phyloP scores from a whole-genome alignment of 2,329 filamentous ascomycete genomes.

The Aspergillus intermedius region DNA sequence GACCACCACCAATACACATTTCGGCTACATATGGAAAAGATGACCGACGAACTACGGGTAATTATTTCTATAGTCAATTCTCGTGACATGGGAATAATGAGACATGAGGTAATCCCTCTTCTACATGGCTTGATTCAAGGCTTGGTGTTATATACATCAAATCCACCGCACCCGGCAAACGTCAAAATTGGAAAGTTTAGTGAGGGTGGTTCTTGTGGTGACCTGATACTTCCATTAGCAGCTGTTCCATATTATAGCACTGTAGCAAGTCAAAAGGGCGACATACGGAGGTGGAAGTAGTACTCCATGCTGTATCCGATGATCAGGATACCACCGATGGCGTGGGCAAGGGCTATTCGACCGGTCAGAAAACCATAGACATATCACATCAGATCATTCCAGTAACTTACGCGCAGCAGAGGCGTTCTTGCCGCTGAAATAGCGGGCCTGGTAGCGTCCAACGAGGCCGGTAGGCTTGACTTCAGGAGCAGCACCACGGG shows the following conservation, averaged over 20 bases:
- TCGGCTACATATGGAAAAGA: no score
- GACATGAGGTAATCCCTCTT: slow-evolving; percentile 12
- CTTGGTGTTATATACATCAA: slow-evolving; percentile 36
- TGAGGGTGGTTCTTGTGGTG: slow-evolving; percentile 99
- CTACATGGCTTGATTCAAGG: slow-evolving; percentile 27
- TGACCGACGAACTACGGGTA: no score
- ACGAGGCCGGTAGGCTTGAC: slow-evolving; percentile 74
- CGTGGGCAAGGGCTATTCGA: slow-evolving; percentile 73
- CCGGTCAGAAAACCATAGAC: background rate
- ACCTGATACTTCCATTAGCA: slow-evolving; percentile 49
- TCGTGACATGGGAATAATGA: slow-evolving; percentile 9
- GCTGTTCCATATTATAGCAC: background rate
- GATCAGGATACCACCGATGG: slow-evolving; percentile 67
- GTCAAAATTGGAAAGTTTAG: slow-evolving; percentile 48
- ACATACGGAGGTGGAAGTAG: slow-evolving; percentile 99
- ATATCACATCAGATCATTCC: background rate
- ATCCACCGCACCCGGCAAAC: slow-evolving; percentile 18
- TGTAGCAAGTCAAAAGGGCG: background rate
- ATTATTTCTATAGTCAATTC: background rate
- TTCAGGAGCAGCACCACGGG: slow-evolving; percentile 82
- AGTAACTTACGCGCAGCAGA: slow-evolving; percentile 72
- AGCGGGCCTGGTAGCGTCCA: slow-evolving; percentile 74
- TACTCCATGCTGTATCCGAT: slow-evolving; percentile 97
- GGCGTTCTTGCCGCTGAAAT: slow-evolving; percentile 86
- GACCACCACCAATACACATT: no score